Conservation (phyloP, 129 eudicot genomes). For the Tagetes patula region DNA sequence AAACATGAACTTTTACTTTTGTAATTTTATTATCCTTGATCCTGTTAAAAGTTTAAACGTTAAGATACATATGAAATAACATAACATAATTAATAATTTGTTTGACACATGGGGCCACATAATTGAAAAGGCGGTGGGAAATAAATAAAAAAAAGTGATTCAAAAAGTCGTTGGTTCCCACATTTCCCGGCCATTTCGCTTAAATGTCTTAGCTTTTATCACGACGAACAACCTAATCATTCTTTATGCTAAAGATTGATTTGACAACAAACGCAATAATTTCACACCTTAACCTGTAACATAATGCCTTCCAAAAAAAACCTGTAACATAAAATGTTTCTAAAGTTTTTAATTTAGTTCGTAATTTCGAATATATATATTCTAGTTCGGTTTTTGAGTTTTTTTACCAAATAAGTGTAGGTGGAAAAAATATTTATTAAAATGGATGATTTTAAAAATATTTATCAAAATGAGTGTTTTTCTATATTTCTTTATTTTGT, state of each 20-base stretch:
- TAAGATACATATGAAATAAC: too few species aligned
- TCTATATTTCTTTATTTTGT: neutral
- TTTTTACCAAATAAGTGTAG: too few species aligned
- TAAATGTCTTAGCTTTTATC: slow-evolving; percentile 17
- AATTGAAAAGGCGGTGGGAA: slow-evolving; percentile 28
- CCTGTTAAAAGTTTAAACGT: too few species aligned
- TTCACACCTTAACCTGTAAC: neutral
- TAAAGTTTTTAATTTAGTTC: neutral
- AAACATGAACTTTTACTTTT: too few species aligned
- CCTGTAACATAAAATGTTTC: neutral
- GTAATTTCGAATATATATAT: too few species aligned
- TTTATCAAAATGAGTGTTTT: neutral
- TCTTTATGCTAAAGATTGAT: neutral
- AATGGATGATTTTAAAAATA: too few species aligned
- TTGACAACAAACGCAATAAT: slow-evolving; percentile 1
- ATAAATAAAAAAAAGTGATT: slow-evolving; percentile 3
- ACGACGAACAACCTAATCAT: slow-evolving; percentile 19
- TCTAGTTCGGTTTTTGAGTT: too few species aligned
- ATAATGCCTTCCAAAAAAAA: too few species aligned
- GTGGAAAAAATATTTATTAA: too few species aligned
- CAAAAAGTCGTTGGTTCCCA: slow-evolving; percentile 36
- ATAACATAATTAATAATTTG: neutral
- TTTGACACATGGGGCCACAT: slow-evolving; percentile 30
- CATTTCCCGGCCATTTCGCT: slow-evolving; percentile 36
- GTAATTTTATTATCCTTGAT: too few species aligned